Percentiles rank a stretch among this genome's conserved stretches.
Evolutionary conservation across 495 filamentous ascomycete species (phyloP).

Genomic region (Thozetella sp.): DNA sequence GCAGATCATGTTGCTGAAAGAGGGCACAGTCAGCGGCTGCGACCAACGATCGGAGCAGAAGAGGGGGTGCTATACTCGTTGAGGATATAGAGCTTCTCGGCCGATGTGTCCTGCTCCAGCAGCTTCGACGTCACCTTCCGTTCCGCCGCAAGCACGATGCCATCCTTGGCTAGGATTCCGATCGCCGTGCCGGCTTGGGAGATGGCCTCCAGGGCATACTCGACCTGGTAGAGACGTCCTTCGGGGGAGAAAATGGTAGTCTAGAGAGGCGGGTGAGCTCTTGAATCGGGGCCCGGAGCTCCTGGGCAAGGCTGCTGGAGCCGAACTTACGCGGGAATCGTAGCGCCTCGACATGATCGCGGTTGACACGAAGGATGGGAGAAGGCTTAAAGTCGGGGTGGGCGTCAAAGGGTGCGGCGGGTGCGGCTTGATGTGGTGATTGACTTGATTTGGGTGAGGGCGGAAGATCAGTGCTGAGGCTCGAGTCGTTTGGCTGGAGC

Average conservation of each 20-base stretch:
- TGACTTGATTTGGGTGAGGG: conserved; percentile 8
- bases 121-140: conserved; percentile 99
- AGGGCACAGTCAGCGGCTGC: conserved; percentile 5
- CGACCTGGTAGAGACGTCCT: conserved; percentile 96
- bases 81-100: conserved; percentile 98
- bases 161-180: conserved; percentile 95
- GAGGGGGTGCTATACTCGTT: conserved; percentile 74
- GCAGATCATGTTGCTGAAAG: conserved; percentile 95
- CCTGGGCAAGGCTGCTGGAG: background rate
- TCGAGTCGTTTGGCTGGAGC: conserved; percentile 19
- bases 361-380: conserved; percentile 3
- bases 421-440: conserved; percentile 4
- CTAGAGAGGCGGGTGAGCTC: conserved; percentile 57
- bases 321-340: conserved; percentile 85
- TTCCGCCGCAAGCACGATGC: conserved; percentile 98
- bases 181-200: conserved; percentile 97
- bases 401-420: conserved; percentile 3
- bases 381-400: background rate
- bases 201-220: conserved; percentile 98
- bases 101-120: conserved; percentile 97
- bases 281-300: conserved; percentile 8
- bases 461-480: conserved; percentile 7
- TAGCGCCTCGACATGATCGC: conserved; percentile 91
- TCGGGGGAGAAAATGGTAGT: conserved; percentile 99
- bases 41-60: background rate